Conservation (phyloP, 1,284 basidiomycete species). For the Butyriboletus appendiculatus region DNA sequence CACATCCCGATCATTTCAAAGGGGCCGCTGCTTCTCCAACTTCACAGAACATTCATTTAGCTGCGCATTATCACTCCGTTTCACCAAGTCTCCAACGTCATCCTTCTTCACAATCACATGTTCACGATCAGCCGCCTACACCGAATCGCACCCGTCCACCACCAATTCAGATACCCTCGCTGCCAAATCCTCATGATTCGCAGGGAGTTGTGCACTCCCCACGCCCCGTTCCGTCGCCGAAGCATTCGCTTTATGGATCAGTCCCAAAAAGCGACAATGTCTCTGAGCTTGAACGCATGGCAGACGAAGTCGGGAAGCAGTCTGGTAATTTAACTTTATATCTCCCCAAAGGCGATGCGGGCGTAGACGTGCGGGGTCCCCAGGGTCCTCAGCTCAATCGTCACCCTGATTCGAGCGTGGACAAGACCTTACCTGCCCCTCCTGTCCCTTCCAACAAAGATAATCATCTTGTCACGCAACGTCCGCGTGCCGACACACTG, state of each 20-base stretch:
- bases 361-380: conserved; percentile 11
- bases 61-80: conserved; percentile 57
- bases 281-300: conserved; percentile 66
- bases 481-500: conserved; percentile 29
- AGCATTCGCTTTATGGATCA: conserved; percentile 36
- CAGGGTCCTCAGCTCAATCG: conserved; percentile 11
- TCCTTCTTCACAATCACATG: conserved; percentile 24
- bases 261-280: conserved; percentile 57
- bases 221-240: conserved; percentile 33
- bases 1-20: conserved; percentile 47
- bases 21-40: conserved; percentile 60
- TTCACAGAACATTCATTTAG: conserved; percentile 56
- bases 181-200: conserved; percentile 33
- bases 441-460: conserved; percentile 49
- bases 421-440: conserved; percentile 63
- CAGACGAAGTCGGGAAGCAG: conserved; percentile 49
- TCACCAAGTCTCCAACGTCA: conserved; percentile 53
- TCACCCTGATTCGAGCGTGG: conserved; percentile 18
- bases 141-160: conserved; percentile 17
- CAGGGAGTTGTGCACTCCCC: conserved; percentile 31
- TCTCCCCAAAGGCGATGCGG: conserved; percentile 35
- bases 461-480: conserved; percentile 20
- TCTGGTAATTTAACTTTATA: conserved; percentile 43
- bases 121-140: conserved; percentile 7
- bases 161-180: conserved; percentile 21